Evolutionary conservation across 2,329 filamentous ascomycete species (phyloP).

Genomic region (Gaeumannomyces tritici): DNA sequence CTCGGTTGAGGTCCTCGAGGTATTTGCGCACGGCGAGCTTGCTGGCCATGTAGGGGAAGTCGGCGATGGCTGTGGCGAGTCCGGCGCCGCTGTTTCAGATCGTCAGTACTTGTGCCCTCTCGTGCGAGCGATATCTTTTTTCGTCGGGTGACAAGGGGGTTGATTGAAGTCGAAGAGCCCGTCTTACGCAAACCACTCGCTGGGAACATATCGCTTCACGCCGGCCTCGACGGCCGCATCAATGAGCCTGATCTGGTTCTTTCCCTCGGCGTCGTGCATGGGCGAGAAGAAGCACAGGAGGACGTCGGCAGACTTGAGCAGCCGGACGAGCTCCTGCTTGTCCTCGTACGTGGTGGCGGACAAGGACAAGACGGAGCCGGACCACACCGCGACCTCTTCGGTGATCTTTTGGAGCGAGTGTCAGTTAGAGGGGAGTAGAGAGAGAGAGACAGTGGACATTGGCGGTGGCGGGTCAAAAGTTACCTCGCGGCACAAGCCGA

Average conservation of each 20-base stretch:
- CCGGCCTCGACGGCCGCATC: conserved; percentile 49
- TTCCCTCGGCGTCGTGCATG: background rate
- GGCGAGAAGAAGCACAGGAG: background rate
- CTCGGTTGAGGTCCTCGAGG: conserved; percentile 38
- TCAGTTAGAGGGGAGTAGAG: background rate
- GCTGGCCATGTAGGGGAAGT: conserved; percentile 34
- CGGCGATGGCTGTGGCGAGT: background rate
- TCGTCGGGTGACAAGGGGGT: too few relatives aligned
- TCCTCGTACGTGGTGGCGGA: background rate
- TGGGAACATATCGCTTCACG: conserved; percentile 51
- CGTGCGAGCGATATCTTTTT: too few relatives aligned
- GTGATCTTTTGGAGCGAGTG: too few relatives aligned
- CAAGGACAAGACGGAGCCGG: background rate
- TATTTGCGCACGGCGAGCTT: conserved; percentile 43
- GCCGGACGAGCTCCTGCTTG: conserved; percentile 1
- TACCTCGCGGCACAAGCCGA: conserved; percentile 5
- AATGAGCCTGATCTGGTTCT: conserved; percentile 27
- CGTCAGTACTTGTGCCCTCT: too few relatives aligned
- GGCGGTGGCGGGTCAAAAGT: background rate
- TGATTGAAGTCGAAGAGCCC: too few relatives aligned
- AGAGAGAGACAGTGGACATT: too few relatives aligned
- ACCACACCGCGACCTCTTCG: background rate
- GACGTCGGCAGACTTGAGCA: background rate
- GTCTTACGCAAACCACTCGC: conserved; percentile 38
- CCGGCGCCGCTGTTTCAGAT: conserved; percentile 17